These are phyloP conservation scores for Pisolithus thermaeus DNA, from an alignment of 1,284 basidiomycete species.

Conservation along the genomic window DNA sequence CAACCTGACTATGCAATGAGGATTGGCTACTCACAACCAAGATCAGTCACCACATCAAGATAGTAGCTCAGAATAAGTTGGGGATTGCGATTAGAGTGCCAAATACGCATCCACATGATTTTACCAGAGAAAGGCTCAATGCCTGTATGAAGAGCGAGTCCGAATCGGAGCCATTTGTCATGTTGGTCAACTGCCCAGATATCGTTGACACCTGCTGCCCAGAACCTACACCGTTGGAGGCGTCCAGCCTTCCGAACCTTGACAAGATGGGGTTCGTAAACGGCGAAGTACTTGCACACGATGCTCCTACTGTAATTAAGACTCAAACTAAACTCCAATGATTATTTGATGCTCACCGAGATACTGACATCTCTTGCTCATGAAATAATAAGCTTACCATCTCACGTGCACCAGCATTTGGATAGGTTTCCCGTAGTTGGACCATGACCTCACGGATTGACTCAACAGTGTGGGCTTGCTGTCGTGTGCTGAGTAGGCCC, in stretches of 20 bases:
- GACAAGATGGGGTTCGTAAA: conserved; percentile 1
- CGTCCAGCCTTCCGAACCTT: neutral
- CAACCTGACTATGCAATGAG: neutral
- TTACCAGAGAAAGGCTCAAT: conserved; percentile 30
- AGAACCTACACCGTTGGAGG: conserved; percentile 19
- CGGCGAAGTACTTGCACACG: neutral
- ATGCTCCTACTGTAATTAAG: neutral
- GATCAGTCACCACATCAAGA: conserved; percentile 19
- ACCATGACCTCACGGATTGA: neutral
- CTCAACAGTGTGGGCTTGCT: conserved; percentile 4
- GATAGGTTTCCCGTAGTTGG: conserved; percentile 4
- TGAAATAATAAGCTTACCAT: conserved; percentile 4
- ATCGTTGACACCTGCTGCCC: conserved; percentile 31
- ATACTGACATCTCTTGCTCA: neutral
- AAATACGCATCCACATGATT: conserved; percentile 32
- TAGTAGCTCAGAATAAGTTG: conserved; percentile 30
- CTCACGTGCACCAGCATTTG: neutral
- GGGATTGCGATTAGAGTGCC: conserved; percentile 39
- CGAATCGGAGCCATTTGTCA: conserved; percentile 38
- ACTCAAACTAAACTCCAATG: neutral
- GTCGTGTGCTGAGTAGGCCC: neutral
- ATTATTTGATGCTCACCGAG: neutral
- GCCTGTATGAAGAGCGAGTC: too few relatives aligned
- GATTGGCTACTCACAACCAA: conserved; percentile 14
- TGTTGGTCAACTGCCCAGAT: conserved; percentile 35